These are phyloP conservation scores for Beauveria sp. DNA, from an alignment of 2,329 filamentous ascomycete genomes.

Conservation along the genomic window DNA sequence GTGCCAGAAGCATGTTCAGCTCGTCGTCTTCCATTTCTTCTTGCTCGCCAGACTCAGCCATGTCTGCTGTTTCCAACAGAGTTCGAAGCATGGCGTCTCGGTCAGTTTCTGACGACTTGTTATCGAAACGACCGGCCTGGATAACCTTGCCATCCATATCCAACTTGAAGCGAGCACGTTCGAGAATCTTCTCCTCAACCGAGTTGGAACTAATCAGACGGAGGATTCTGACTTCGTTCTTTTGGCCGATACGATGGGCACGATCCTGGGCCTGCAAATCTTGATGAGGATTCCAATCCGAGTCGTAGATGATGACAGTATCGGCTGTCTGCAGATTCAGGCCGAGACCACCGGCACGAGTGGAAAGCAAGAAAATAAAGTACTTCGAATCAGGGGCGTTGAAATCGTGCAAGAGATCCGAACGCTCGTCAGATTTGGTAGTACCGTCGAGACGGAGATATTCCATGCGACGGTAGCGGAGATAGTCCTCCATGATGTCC, in stretches of 20 bases:
- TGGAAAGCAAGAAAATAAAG: constrained; percentile 97
- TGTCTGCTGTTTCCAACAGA: constrained; percentile 75
- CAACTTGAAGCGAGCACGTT: constrained; percentile 93
- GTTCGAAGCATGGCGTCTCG: constrained; percentile 94
- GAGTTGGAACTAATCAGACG: constrained; percentile 94
- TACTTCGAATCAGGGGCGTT: constrained; percentile 87
- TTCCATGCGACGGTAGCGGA: constrained; percentile 72
- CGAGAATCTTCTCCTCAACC: constrained; percentile 96
- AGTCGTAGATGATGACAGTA: constrained; percentile 99
- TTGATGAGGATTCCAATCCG: constrained; percentile 98
- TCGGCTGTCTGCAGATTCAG: constrained; percentile 96
- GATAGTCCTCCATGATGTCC: constrained; percentile 99
- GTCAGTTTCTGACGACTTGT: constrained; percentile 97
- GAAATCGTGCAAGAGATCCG: constrained; percentile 80
- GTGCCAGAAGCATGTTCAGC: constrained; percentile 87
- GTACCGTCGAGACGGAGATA: constrained; percentile 94
- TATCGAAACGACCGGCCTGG: constrained; percentile 97
- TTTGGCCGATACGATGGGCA: constrained; percentile 99
- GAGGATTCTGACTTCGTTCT: constrained; percentile 97
- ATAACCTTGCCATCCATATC: constrained; percentile 99
- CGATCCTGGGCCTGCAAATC: constrained; percentile 99
- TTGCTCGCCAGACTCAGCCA: constrained; percentile 63
- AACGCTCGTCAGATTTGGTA: constrained; percentile 95
- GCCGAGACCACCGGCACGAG: constrained; percentile 94
- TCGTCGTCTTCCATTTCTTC: constrained; percentile 99